These are phyloP conservation scores for Mycena galericulata DNA, from an alignment of 768 basidiomycete species.

Conservation along the genomic window DNA sequence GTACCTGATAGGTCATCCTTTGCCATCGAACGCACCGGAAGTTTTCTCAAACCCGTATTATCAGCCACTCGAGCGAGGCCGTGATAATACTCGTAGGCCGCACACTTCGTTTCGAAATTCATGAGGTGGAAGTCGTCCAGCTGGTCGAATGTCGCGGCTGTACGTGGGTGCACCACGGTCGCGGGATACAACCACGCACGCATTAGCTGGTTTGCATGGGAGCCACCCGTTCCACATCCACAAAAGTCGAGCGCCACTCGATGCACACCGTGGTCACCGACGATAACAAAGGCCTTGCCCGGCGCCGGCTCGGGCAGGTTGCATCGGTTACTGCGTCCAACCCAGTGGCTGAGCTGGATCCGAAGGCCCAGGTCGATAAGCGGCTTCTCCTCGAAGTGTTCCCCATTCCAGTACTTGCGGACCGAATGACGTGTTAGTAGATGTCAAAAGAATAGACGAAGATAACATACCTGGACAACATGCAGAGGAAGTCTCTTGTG, in stretches of 20 bases:
- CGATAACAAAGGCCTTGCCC: slow-evolving; percentile 41
- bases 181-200: slow-evolving; percentile 45
- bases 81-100: slow-evolving; percentile 30
- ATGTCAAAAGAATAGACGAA: not conserved
- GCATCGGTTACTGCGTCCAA: slow-evolving; percentile 27
- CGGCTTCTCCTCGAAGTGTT: slow-evolving; percentile 15
- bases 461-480: not conserved
- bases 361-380: slow-evolving; percentile 36
- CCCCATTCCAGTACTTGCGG: not conserved
- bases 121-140: slow-evolving; percentile 14
- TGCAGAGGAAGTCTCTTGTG: no score
- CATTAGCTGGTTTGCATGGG: slow-evolving; percentile 46
- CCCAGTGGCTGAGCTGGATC: slow-evolving; percentile 38
- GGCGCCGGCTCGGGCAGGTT: not conserved
- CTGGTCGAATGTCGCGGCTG: slow-evolving; percentile 13
- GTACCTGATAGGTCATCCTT: not conserved
- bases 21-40: not conserved
- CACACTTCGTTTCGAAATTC: slow-evolving; percentile 28
- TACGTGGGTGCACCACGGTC: slow-evolving; percentile 38
- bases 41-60: slow-evolving; percentile 19
- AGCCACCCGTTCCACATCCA: slow-evolving; percentile 33
- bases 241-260: no score
- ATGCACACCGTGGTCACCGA: slow-evolving; percentile 41
- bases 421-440: not conserved
- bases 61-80: slow-evolving; percentile 10